Evolutionary conservation across 805 yeast species (phyloP).

Genomic region (Barnettozyma vustinii): DNA sequence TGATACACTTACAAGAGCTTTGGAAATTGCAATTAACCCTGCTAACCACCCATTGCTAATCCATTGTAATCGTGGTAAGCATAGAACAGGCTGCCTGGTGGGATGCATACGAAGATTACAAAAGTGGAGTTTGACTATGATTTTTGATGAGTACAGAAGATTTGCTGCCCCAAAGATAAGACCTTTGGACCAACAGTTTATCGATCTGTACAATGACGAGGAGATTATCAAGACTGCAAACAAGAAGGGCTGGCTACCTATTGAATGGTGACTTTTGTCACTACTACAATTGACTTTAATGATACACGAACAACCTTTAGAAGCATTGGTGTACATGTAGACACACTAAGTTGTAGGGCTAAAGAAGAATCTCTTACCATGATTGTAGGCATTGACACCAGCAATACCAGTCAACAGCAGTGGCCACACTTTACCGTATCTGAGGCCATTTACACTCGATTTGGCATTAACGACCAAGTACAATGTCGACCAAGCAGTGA

Average conservation of each 20-base stretch:
- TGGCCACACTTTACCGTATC: conserved; percentile 59
- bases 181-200: conserved; percentile 92
- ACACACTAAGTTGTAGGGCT: neutral
- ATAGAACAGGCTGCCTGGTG: conserved; percentile 92
- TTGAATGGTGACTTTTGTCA: conserved; percentile 43
- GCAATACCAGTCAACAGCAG: conserved; percentile 54
- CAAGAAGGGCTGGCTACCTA: conserved; percentile 55
- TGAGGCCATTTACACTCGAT: conserved; percentile 44
- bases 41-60: conserved; percentile 86
- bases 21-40: conserved; percentile 77
- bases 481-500: conserved; percentile 74
- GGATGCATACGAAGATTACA: conserved; percentile 89
- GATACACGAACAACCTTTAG: neutral
- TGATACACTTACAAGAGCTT: conserved; percentile 69
- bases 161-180: conserved; percentile 94
- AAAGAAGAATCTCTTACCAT: conserved; percentile 64
- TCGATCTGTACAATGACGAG: conserved; percentile 76
- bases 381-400: conserved; percentile 52
- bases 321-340: neutral
- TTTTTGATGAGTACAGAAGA: conserved; percentile 90
- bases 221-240: conserved; percentile 53
- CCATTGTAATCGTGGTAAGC: conserved; percentile 96
- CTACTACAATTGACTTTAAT: neutral
- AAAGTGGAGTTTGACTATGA: conserved; percentile 89
- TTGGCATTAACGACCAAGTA: conserved; percentile 69